A percentile compares a stretch with the other conserved stretches of the same genome.
These are phyloP conservation scores for Hygrophorus pudorinus DNA, from an alignment of 768 basidiomycete genomes.

Conservation along the genomic window DNA sequence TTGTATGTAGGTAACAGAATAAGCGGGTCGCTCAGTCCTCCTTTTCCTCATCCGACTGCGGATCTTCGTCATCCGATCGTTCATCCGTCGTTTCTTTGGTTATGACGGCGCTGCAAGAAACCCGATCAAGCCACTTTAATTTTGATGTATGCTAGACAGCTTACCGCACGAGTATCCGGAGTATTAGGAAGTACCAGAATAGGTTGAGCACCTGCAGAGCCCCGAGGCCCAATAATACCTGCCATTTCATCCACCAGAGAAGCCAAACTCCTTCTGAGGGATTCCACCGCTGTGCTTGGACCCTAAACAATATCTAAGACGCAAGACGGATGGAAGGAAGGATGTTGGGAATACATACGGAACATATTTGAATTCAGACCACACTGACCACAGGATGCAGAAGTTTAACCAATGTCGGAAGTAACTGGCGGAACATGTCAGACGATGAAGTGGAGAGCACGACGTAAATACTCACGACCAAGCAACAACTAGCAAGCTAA, in stretches of 20 bases:
- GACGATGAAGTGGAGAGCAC: background rate
- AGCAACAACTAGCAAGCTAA: conserved; percentile 51
- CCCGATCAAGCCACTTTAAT: background rate
- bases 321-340: background rate
- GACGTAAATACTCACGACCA: conserved; percentile 62
- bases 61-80: conserved; percentile 70
- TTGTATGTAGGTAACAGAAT: background rate
- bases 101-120: conserved; percentile 38
- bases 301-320: conserved; percentile 26
- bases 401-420: conserved; percentile 91
- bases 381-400: conserved; percentile 79
- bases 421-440: conserved; percentile 41
- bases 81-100: conserved; percentile 48
- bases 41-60: conserved; percentile 19
- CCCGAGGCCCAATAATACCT: conserved; percentile 66
- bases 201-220: conserved; percentile 78
- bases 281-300: conserved; percentile 44
- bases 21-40: conserved; percentile 14
- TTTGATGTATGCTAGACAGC: conserved; percentile 14
- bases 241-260: conserved; percentile 68
- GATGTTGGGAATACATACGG: conserved; percentile 45
- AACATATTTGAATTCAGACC: conserved; percentile 62
- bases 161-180: conserved; percentile 66
- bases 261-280: conserved; percentile 62
- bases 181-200: conserved; percentile 89